Evolutionary conservation across 805 yeast species (phyloP).

Genomic region (Lipomyces yamanashiensis): DNA sequence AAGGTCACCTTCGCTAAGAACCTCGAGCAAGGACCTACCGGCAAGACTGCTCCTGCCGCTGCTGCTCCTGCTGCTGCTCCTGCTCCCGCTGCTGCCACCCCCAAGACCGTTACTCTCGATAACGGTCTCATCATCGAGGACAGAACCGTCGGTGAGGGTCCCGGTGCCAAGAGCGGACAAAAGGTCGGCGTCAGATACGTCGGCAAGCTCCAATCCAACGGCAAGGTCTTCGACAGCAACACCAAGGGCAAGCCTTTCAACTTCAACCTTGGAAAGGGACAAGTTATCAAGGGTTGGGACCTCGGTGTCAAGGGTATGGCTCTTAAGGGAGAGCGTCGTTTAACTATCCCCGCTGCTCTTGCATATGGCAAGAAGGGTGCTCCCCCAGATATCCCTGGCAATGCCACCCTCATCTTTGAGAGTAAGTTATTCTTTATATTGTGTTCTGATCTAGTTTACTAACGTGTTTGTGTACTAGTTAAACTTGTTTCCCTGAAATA

Average conservation of each 20-base stretch:
- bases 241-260: constrained; percentile 94
- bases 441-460: background rate
- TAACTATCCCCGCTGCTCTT: constrained; percentile 91
- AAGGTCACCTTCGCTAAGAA: constrained; percentile 88
- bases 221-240: constrained; percentile 95
- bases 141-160: constrained; percentile 86
- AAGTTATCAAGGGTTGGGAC: constrained; percentile 98
- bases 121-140: constrained; percentile 96
- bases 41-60: constrained; percentile 40
- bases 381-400: constrained; percentile 93
- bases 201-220: constrained; percentile 89
- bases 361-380: constrained; percentile 94
- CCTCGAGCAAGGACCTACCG: constrained; percentile 92
- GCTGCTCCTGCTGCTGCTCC: constrained; percentile 44
- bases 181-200: constrained; percentile 96
- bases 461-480: background rate
- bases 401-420: constrained; percentile 94
- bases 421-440: constrained; percentile 43
- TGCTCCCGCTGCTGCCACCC: constrained; percentile 47
- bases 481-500: constrained; percentile 26
- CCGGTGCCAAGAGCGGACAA: constrained; percentile 83
- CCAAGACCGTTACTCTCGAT: constrained; percentile 67
- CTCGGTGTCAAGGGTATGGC: constrained; percentile 98
- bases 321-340: constrained; percentile 98
- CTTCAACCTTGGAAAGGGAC: constrained; percentile 93